phyloP scores from a whole-genome alignment of 306 rosid species.

The Astragalus glycyphyllos region DNA sequence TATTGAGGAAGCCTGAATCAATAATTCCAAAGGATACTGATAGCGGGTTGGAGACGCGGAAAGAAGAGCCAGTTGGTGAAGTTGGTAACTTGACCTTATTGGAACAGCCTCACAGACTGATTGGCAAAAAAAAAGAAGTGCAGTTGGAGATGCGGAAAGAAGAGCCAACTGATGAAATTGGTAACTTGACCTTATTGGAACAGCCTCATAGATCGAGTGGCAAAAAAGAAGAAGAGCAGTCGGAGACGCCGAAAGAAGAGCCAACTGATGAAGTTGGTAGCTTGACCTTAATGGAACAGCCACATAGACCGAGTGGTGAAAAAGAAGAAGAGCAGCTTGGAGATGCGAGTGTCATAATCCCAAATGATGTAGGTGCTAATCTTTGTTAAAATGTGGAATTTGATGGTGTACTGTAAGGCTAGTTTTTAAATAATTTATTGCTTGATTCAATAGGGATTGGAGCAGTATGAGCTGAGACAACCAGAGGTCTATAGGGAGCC shows the following conservation, averaged over 20 bases:
- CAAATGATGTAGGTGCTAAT: slow-evolving; percentile 54
- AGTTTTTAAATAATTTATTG: slow-evolving; percentile 38
- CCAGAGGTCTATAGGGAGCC: slow-evolving; percentile 48
- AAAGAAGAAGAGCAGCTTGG: slow-evolving; percentile 31
- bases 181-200: slow-evolving; percentile 54
- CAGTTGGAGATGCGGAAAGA: slow-evolving; percentile 46
- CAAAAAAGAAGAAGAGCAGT: slow-evolving; percentile 29
- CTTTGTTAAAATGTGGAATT: slow-evolving; percentile 37
- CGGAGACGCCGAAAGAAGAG: slow-evolving; percentile 49
- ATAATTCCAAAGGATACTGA: slow-evolving; percentile 40
- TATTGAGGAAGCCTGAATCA: slow-evolving; percentile 82
- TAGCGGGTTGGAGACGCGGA: slow-evolving; percentile 41
- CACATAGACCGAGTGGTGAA: slow-evolving; percentile 40
- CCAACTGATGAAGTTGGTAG: slow-evolving; percentile 36
- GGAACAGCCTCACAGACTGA: slow-evolving; percentile 56
- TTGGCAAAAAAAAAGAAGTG: slow-evolving; percentile 10
- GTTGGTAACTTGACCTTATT: slow-evolving; percentile 52
- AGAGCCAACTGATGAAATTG: slow-evolving; percentile 43
- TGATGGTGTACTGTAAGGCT: slow-evolving; percentile 20
- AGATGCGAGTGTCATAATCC: slow-evolving; percentile 41
- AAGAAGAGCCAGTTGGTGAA: slow-evolving; percentile 49
- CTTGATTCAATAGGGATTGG: slow-evolving; percentile 60
- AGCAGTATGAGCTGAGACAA: slow-evolving; percentile 54
- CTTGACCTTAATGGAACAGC: slow-evolving; percentile 62
- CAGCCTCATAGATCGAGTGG: slow-evolving; percentile 52